These are phyloP conservation scores for Pseudogymnoascus sp. DNA, from an alignment of 2,329 filamentous ascomycete genomes.

Conservation along the genomic window DNA sequence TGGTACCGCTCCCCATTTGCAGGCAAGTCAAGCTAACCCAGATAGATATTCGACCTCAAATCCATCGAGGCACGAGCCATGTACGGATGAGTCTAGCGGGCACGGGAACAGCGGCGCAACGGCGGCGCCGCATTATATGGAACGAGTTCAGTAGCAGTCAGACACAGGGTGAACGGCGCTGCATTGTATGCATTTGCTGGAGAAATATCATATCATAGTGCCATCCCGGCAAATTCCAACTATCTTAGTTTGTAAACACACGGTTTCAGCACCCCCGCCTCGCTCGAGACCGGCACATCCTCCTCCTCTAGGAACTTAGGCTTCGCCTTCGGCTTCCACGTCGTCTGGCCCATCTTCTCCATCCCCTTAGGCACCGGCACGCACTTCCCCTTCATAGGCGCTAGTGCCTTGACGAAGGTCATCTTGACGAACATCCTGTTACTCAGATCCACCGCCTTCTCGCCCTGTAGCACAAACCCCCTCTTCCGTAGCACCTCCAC, in stretches of 20 bases:
- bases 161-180: neutral
- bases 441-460: conserved; percentile 66
- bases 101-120: neutral
- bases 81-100: conserved; percentile 20
- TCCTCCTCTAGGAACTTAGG: conserved; percentile 64
- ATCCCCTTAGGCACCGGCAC: conserved; percentile 38
- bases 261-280: conserved; percentile 70
- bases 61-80: conserved; percentile 24
- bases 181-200: conserved; percentile 10
- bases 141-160: neutral
- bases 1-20: neutral
- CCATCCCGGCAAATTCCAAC: conserved; percentile 6
- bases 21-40: neutral
- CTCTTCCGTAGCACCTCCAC: conserved; percentile 73
- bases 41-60: conserved; percentile 27
- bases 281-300: conserved; percentile 57
- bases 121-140: neutral
- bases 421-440: conserved; percentile 99
- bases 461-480: conserved; percentile 76
- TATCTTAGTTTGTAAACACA: conserved; percentile 86
- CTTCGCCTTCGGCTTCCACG: conserved; percentile 68
- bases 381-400: conserved; percentile 71
- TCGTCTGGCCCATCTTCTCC: conserved; percentile 52
- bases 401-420: conserved; percentile 81
- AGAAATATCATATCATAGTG: conserved; percentile 3